A percentile compares a stretch with the other conserved stretches of the same genome.
Evolutionary conservation across 2,329 filamentous ascomycete genomes (phyloP).

Genomic region (Cladorrhinum sp.): DNA sequence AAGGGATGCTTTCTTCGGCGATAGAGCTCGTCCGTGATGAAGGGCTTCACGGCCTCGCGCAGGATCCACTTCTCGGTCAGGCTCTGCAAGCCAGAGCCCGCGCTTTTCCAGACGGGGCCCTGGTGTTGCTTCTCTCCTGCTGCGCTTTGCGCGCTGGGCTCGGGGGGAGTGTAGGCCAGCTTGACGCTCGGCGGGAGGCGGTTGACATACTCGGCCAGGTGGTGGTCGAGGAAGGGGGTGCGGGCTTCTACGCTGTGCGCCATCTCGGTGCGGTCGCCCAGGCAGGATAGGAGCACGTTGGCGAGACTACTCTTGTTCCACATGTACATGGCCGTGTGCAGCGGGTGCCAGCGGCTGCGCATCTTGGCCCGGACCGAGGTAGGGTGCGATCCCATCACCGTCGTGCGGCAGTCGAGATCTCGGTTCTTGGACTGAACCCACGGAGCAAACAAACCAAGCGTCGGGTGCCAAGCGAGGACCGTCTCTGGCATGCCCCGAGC

Average conservation of each 20-base stretch:
- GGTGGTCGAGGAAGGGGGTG: conserved; percentile 34
- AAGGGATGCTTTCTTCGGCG: conserved; percentile 47
- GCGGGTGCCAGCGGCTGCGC: conserved; percentile 27
- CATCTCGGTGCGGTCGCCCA: conserved; percentile 36
- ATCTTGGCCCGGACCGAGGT: conserved; percentile 23
- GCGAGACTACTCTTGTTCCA: conserved; percentile 26
- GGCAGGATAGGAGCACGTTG: conserved; percentile 30
- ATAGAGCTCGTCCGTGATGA: conserved; percentile 50
- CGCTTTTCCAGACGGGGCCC: not conserved
- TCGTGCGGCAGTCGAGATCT: conserved; percentile 12
- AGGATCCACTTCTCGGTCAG: conserved; percentile 49
- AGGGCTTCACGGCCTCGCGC: conserved; percentile 46
- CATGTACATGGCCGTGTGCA: conserved; percentile 29
- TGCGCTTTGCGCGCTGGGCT: not conserved
- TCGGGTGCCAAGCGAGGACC: not conserved
- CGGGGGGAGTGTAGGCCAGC: conserved; percentile 15
- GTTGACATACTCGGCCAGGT: conserved; percentile 31
- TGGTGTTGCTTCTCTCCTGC: not conserved
- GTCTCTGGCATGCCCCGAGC: not conserved
- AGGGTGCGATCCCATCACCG: conserved; percentile 16
- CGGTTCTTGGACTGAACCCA: conserved; percentile 5
- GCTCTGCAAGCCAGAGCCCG: conserved; percentile 10
- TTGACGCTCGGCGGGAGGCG: conserved; percentile 30
- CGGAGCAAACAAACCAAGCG: conserved; percentile 5
- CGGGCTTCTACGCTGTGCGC: conserved; percentile 34